These are phyloP conservation scores for Agrostemma githago DNA, from an alignment of 148 eudicot genomes.

Conservation along the genomic window DNA sequence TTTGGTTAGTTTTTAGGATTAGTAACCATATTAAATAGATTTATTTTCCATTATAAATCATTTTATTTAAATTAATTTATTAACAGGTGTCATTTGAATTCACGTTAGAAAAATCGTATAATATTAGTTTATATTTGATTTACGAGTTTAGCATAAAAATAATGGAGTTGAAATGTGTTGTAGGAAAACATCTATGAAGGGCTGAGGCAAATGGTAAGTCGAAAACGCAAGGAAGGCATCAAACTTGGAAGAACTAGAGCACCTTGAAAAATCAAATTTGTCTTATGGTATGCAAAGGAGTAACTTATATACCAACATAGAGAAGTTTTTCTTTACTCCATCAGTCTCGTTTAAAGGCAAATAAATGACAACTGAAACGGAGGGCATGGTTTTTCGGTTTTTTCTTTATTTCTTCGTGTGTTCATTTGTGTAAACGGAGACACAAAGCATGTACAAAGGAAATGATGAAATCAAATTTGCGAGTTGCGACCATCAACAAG, in stretches of 20 bases:
- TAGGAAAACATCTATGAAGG: constrained; percentile 34
- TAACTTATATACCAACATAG: no score
- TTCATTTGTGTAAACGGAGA: not conserved
- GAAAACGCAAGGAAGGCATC: constrained; percentile 28
- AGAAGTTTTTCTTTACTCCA: no score
- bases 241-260: constrained; percentile 8
- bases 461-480: not conserved
- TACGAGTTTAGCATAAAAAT: not conserved
- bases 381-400: no score
- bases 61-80: not conserved
- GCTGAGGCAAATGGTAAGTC: constrained; percentile 40
- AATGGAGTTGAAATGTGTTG: not conserved
- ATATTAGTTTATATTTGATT: not conserved
- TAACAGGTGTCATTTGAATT: no score
- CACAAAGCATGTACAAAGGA: not conserved
- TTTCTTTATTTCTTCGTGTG: no score
- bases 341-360: no score
- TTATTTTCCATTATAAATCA: not conserved
- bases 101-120: no score
- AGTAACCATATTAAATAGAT: not conserved
- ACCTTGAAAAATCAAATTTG: not conserved
- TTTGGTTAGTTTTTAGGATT: no score
- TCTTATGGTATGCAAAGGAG: not conserved
- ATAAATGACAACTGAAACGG: no score
- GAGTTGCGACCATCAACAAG: not conserved